These are phyloP conservation scores for Acidiella bohemica DNA, from an alignment of 495 filamentous ascomycete species.

Conservation along the genomic window DNA sequence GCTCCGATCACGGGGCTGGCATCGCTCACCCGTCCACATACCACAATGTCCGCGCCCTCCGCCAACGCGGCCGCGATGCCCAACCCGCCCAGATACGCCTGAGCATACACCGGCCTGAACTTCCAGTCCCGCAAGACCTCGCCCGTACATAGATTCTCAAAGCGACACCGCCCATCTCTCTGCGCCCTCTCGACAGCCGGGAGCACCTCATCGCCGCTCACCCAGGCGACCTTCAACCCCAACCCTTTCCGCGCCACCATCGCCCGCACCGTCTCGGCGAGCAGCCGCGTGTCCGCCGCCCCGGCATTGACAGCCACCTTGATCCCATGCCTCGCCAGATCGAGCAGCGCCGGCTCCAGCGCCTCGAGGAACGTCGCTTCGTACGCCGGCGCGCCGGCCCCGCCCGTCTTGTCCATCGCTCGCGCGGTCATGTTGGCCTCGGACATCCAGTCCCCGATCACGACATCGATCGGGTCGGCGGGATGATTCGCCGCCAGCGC, in stretches of 20 bases:
- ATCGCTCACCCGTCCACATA: constrained; percentile 30
- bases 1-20: constrained; percentile 25
- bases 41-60: constrained; percentile 29
- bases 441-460: constrained; percentile 46
- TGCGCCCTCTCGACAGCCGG: constrained; percentile 31
- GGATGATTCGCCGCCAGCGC: constrained; percentile 37
- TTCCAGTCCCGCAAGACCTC: constrained; percentile 36
- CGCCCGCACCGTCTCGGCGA: constrained; percentile 34
- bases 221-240: constrained; percentile 39
- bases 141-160: constrained; percentile 41
- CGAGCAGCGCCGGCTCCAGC: constrained; percentile 37
- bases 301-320: constrained; percentile 49
- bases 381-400: constrained; percentile 30
- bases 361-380: constrained; percentile 42
- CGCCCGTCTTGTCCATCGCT: constrained; percentile 33
- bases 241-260: constrained; percentile 34
- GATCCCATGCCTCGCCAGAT: constrained; percentile 40
- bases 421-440: constrained; percentile 41
- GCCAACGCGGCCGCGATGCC: constrained; percentile 27
- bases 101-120: constrained; percentile 42
- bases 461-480: constrained; percentile 42
- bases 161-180: constrained; percentile 28
- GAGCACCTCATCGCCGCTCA: constrained; percentile 41
- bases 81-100: constrained; percentile 28
- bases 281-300: constrained; percentile 36